Percentiles rank a stretch among this genome's conserved stretches.
Evolutionary conservation across 1,284 basidiomycete species (phyloP).

Genomic region (Heterobasidion irregulare): DNA sequence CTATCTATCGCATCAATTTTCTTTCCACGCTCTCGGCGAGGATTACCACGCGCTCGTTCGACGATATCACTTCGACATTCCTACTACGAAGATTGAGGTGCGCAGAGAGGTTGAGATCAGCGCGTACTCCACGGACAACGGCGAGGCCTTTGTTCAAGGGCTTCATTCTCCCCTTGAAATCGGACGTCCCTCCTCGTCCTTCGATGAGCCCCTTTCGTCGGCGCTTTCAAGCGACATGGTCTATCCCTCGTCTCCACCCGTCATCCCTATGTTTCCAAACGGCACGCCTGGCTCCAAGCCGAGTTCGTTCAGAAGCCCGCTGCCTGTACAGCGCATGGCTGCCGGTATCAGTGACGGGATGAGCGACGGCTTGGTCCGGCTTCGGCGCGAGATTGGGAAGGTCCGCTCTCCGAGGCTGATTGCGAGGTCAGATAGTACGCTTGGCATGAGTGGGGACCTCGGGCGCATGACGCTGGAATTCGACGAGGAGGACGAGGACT

Average conservation of each 20-base stretch:
- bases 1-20: slow-evolving; percentile 77
- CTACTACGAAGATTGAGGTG: slow-evolving; percentile 56
- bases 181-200: slow-evolving; percentile 40
- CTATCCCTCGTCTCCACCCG: slow-evolving; percentile 25
- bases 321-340: slow-evolving; percentile 47
- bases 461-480: slow-evolving; percentile 54
- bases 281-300: slow-evolving; percentile 37
- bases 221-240: slow-evolving; percentile 60
- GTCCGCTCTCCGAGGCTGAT: slow-evolving; percentile 29
- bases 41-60: slow-evolving; percentile 77
- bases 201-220: slow-evolving; percentile 71
- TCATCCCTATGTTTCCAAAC: slow-evolving; percentile 76
- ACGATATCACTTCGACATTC: slow-evolving; percentile 54
- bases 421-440: slow-evolving; percentile 8
- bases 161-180: slow-evolving; percentile 27
- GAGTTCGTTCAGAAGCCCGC: slow-evolving; percentile 37
- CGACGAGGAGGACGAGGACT: slow-evolving; percentile 66
- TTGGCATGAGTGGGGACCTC: slow-evolving; percentile 16
- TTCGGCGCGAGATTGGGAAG: slow-evolving; percentile 45
- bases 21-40: slow-evolving; percentile 66
- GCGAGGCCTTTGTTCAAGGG: slow-evolving; percentile 49
- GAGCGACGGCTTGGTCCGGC: slow-evolving; percentile 43
- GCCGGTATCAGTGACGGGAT: slow-evolving; percentile 48
- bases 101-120: slow-evolving; percentile 64
- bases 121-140: slow-evolving; percentile 30